Percentiles rank a stretch among this genome's conserved stretches.
Conservation (phyloP, 371 early-diverging fungal species). For the Mucor piriformis region DNA sequence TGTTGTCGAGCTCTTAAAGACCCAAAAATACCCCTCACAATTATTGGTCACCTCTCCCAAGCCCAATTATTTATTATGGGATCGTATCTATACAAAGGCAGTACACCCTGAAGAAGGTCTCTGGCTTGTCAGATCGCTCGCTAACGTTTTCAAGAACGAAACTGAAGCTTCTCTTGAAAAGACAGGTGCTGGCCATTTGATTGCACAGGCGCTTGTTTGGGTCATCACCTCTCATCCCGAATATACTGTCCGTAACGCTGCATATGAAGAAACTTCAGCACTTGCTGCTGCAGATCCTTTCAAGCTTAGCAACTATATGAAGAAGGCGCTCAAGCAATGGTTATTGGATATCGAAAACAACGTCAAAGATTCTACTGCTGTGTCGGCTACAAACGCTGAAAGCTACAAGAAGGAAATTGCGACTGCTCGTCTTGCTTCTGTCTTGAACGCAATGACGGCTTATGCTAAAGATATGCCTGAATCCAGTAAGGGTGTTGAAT, state of each 20-base stretch:
- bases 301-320: conserved; percentile 45
- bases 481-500: conserved; percentile 44
- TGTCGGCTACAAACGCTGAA: conserved; percentile 55
- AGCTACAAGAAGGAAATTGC: conserved; percentile 48
- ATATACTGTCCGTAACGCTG: conserved; percentile 54
- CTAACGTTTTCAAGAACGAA: conserved; percentile 48
- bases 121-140: conserved; percentile 72
- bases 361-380: conserved; percentile 56
- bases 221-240: conserved; percentile 55
- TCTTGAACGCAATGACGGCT: conserved; percentile 68
- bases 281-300: conserved; percentile 42
- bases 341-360: conserved; percentile 54
- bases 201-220: conserved; percentile 57
- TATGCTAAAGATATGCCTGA: conserved; percentile 41
- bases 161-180: conserved; percentile 35
- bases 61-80: conserved; percentile 78
- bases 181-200: conserved; percentile 36
- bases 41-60: conserved; percentile 50
- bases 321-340: conserved; percentile 58
- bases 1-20: conserved; percentile 37
- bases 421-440: conserved; percentile 57
- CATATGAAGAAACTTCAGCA: conserved; percentile 48
- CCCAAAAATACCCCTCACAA: conserved; percentile 45
- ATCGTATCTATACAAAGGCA: conserved; percentile 82
- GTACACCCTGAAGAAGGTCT: conserved; percentile 66